These are phyloP conservation scores for Microbotryomycetes sp. DNA, from an alignment of 1,284 basidiomycete species.

Conservation along the genomic window DNA sequence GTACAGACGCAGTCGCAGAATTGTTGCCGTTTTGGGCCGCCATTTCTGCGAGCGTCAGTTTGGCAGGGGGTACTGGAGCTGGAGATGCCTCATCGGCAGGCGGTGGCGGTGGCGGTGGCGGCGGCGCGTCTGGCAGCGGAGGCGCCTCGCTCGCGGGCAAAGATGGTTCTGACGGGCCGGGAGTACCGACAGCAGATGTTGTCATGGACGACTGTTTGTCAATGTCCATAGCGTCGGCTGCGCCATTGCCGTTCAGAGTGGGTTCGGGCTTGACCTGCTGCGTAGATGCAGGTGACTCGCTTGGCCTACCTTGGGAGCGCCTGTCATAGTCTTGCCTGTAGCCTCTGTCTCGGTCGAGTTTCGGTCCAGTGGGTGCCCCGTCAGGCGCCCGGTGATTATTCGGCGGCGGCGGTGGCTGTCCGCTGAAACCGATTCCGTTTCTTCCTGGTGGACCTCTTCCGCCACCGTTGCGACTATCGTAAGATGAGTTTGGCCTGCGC, in stretches of 20 bases:
- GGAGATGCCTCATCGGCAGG: conserved; percentile 52
- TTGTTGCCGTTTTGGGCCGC: conserved; percentile 1
- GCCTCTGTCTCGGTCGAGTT: neutral
- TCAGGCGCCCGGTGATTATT: conserved; percentile 11
- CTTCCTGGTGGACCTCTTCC: neutral
- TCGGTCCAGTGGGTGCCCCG: conserved; percentile 4
- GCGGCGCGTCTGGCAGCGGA: conserved; percentile 49
- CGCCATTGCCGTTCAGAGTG: neutral
- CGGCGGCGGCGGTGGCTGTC: too few relatives aligned
- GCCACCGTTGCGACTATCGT: neutral
- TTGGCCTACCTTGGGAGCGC: too few relatives aligned
- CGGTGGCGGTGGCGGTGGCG: conserved; percentile 73
- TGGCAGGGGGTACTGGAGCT: conserved; percentile 2
- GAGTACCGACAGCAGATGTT: neutral
- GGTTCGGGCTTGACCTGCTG: neutral
- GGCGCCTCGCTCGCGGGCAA: conserved; percentile 8
- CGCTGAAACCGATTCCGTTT: neutral
- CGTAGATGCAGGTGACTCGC: too few relatives aligned
- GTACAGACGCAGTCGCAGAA: neutral
- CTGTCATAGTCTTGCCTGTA: neutral
- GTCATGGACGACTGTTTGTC: neutral
- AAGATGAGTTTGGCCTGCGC: neutral
- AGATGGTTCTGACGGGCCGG: neutral
- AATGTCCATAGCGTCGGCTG: neutral
- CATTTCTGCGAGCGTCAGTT: conserved; percentile 29